Evolutionary conservation across 148 eudicot species (phyloP), one percentile per base, ranked within the genome.

Genomic region (Amaranthus cruentus): DNA sequence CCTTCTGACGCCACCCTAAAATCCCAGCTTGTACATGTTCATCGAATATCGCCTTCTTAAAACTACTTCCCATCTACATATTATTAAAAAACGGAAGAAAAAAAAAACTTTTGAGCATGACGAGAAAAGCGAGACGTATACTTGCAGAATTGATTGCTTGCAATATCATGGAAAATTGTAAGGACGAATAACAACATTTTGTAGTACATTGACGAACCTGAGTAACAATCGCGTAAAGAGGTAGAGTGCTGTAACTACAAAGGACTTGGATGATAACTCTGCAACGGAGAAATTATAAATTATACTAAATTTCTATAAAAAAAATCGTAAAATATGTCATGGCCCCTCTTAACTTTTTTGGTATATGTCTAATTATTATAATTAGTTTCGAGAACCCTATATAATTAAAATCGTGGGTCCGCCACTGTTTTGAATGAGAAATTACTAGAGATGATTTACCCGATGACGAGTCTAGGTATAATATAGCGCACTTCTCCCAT

Each of bases 191-290:
- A 28, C 38, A 28, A 28, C 38, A 28, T 28, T 28, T 28, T 28
- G 38, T 28, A 28, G 38, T 28, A 57, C 67, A 4, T 21, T 47
- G 7, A 14, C 42, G 15, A 73, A 88, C 97, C 90, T 92, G 97
- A 11, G 97, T 88, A 46, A 92, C 97, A 42, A 90, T 82, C 57
- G 97, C 97, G 68, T 92, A 92, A 50, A 92, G 97, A 15, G 97
- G 97, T 51, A 92, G 83, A 18, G 97, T 92, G 81, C 97, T 92
- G 79, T 90, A 92, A 78, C 97, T 92, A 80, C 96, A 90, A 66
- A 92, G 84, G 53, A 88, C 83, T 76, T 92, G 97, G 77, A 92
- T 85, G 68, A 92, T 75, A 54, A 84, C 87, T 66, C 97, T 92
- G 83, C 62, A 85, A 67, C 54, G n/a, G 69, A 63, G 3, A 47